Percentiles rank a stretch among this genome's conserved stretches.
These are phyloP conservation scores for Vitis rupestris DNA, from an alignment of 164 flowering plant species.

Conservation along the genomic window DNA sequence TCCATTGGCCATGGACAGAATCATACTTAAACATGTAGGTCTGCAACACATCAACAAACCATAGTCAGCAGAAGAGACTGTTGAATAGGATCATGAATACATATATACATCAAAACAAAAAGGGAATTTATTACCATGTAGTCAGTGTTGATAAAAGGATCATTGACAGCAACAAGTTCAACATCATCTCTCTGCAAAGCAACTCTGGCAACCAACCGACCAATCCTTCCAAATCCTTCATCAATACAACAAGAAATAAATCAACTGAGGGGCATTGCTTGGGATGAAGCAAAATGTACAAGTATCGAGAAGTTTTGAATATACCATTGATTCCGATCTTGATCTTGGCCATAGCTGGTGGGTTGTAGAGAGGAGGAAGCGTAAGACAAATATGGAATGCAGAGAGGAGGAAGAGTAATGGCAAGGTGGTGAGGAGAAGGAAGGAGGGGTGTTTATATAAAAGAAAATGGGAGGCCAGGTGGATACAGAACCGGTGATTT, in stretches of 20 bases:
- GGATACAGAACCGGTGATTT: not conserved
- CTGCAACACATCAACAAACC: constrained; percentile 11
- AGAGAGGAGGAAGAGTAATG: not conserved
- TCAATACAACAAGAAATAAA: no score
- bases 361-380: not conserved
- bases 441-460: not conserved
- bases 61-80: not conserved
- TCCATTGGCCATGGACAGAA: constrained; percentile 30
- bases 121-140: constrained; percentile 20
- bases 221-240: constrained; percentile 35
- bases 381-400: no score
- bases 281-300: not conserved
- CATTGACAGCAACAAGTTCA: constrained; percentile 35
- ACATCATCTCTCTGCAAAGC: constrained; percentile 31
- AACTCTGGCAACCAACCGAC: constrained; percentile 33
- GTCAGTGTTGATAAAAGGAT: constrained; percentile 32
- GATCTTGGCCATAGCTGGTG: constrained; percentile 5
- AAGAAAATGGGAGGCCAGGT: not conserved
- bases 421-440: not conserved
- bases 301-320: no score
- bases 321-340: constrained; percentile 23
- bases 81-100: not conserved
- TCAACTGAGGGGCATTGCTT: no score
- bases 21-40: constrained; percentile 37
- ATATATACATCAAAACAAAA: not conserved